Base-by-base conservation (phyloP, 371 early-diverging fungal species). In the Batkoa obscura region DNA sequence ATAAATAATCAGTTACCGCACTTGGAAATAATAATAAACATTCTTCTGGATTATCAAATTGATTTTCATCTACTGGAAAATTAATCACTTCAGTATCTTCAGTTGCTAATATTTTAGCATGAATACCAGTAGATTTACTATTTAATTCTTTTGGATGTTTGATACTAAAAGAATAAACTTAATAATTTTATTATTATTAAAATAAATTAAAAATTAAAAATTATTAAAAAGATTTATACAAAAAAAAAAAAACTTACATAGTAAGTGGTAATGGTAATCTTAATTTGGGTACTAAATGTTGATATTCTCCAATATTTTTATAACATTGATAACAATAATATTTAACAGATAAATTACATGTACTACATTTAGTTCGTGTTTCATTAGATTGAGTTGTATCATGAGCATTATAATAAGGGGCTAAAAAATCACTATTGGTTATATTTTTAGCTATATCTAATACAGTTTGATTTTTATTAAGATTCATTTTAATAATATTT, bases 1-100 rank as follows among this genome's bases (percentile, higher is more conserved):
- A n/a, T 13, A 45, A 45, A 23, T 23, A 23, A 23, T 23, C 23
- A 23, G 23, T 23, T 76, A 86, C 88, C 31, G 75, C 72, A 4
- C 88, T 81, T n/a, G 91, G 92, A 64, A 80, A 94, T n/a, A 94
- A 67, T 54, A 94, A 69, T 15, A 90, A 65, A 1, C 77, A 69
- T 17, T 81, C 70, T 50, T 74, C 73, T 0, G 85, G 83, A 54
- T 88, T 68, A 0, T 74, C 67, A 52, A 76, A 78, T 48, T 68
- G 62, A 0, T 75, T 72, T 60, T 72, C 72, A 12, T 68, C 59
- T 61, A 59, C 39, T 35, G 75, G 78, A 33, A 63, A 64, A 55
- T 75, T 68, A n/a, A 53, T 37, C 10, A 90, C 71, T 31, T 68
- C 63, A 0, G 81, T 81, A 60, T 84, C 72, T 3, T 73, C 62